Evolutionary conservation across 345 rosid species (phyloP), one percentile per base, ranked within the genome.

Genomic region (Psidium guajava): DNA sequence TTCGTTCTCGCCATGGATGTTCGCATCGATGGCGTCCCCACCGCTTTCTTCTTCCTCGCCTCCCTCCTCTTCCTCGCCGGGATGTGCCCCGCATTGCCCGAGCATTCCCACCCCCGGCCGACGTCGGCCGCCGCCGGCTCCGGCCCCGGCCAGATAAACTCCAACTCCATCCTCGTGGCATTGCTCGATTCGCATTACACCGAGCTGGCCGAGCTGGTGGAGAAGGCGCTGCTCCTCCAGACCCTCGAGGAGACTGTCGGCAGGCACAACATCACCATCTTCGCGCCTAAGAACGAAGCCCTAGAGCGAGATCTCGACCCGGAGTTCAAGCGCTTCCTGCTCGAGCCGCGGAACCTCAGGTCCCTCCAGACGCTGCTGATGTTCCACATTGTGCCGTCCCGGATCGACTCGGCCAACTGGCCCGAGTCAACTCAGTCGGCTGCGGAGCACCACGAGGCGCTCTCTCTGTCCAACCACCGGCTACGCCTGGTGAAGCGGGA

Each of bases 131-230:
- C 4, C 84, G 11, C 52, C 40, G 55, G 11, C 56, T 27, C 52
- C 40, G 56, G 57, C 49, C 20, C 86, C 54, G 55, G 27, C 16
- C 90, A 87, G 87, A 90, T 92, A 81, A 92, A 89, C 91, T 91
- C 93, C 52, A 92, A 91, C 90, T 92, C 93, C 0, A 88, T 92
- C 55, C 89, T 92, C n/a, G 92, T 92, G 10, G 92, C 94, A 21
- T 91, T 92, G 55, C 93, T 92, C 13, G 94, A 91, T 89, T 92
- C 93, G 49, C 92, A 87, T 86, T 92, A 92, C 86, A 92, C 94
- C 7, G 92, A 90, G 84, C 88, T 92, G 18, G 91, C 94, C 11
- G 94, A 92, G 58, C 86, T 92, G 51, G 89, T 91, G 10, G 94
- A 92, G 80, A 92, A 92, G 84, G 94, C 92, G 3, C 89, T 92